Conservation (phyloP, 495 filamentous ascomycete genomes). For the Sporormia fimetaria region DNA sequence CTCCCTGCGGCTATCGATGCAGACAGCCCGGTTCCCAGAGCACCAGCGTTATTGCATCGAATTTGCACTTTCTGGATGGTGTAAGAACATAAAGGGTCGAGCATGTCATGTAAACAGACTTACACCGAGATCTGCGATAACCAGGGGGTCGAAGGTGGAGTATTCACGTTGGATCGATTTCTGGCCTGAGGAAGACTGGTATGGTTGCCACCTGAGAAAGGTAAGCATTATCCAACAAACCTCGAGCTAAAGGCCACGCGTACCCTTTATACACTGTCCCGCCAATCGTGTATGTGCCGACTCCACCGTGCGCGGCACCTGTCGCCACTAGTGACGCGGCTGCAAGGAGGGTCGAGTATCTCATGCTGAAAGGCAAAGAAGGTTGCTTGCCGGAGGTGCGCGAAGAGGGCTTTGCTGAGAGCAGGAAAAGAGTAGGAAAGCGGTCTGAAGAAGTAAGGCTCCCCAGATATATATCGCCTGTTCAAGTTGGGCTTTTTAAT, state of each 20-base stretch:
- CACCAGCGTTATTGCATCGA: slow-evolving; percentile 22
- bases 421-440: too few relatives aligned
- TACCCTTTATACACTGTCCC: slow-evolving; percentile 19
- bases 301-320: slow-evolving; percentile 23
- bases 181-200: slow-evolving; percentile 21
- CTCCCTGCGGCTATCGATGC: slow-evolving; percentile 16
- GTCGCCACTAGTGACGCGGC: slow-evolving; percentile 14
- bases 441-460: too few relatives aligned
- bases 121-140: slow-evolving; percentile 16
- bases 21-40: slow-evolving; percentile 14
- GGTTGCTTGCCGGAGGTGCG: too few relatives aligned
- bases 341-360: slow-evolving; percentile 7
- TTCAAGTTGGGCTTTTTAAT: too few relatives aligned
- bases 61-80: slow-evolving; percentile 12
- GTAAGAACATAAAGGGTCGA: slow-evolving; percentile 1
- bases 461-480: too few relatives aligned
- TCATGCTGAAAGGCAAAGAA: slow-evolving; percentile 22
- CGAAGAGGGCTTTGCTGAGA: too few relatives aligned
- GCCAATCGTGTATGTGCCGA: slow-evolving; percentile 20
- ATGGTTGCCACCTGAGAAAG: slow-evolving; percentile 19
- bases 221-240: not conserved
- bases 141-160: slow-evolving; percentile 13
- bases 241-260: not conserved
- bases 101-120: not conserved
- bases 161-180: slow-evolving; percentile 22